Conservation (phyloP, 2,329 filamentous ascomycete species). For the Claviceps paspali region DNA sequence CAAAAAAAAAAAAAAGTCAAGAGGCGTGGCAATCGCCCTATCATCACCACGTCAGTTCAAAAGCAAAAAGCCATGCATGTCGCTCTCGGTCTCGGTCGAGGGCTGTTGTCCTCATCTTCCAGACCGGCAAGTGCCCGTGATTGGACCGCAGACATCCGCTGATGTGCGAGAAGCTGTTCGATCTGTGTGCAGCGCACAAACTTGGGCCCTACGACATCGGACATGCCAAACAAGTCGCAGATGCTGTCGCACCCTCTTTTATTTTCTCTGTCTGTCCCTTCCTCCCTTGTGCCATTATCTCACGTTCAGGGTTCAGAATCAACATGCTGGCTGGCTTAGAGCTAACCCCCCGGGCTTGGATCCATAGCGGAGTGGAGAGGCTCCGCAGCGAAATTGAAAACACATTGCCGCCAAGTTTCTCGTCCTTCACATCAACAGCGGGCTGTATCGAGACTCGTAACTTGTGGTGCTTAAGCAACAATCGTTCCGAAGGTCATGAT, state of each 20-base stretch:
- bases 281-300: background rate
- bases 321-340: background rate
- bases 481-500: no score
- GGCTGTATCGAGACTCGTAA: no score
- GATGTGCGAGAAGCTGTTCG: no score
- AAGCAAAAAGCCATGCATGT: background rate
- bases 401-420: background rate
- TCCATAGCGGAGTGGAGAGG: background rate
- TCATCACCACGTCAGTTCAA: background rate
- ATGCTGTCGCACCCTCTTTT: constrained; percentile 1
- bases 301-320: background rate
- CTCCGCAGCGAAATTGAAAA: constrained; percentile 1
- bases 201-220: background rate
- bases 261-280: no score
- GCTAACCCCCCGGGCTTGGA: background rate
- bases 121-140: no score
- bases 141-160: no score
- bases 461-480: no score
- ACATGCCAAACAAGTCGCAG: background rate
- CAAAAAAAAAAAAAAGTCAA: background rate
- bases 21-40: background rate
- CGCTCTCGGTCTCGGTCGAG: background rate
- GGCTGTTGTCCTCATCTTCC: background rate
- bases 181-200: no score
- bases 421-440: no score